Evolutionary conservation across 257 asterid genomes (phyloP).

Genomic region (Przewalskia tangutica): DNA sequence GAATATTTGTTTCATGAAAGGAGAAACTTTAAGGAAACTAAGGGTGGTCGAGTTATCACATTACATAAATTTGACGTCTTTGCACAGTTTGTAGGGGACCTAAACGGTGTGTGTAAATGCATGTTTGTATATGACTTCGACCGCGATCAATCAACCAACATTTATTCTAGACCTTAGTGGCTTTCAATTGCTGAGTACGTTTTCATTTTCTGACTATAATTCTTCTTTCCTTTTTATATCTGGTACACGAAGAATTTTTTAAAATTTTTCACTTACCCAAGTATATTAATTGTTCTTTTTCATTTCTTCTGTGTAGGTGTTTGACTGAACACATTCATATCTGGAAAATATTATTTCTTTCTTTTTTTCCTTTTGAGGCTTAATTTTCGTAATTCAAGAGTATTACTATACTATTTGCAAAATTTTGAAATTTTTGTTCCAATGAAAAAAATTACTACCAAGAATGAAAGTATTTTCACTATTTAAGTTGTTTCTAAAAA

Average conservation of each 20-base stretch:
- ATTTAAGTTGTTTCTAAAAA: no score
- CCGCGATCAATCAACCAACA: neutral
- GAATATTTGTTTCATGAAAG: slow-evolving; percentile 14
- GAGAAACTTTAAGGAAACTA: slow-evolving; percentile 15
- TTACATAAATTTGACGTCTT: slow-evolving; percentile 11
- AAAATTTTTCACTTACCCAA: no score
- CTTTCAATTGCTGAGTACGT: slow-evolving; percentile 15
- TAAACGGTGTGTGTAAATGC: slow-evolving; percentile 26
- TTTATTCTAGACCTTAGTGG: slow-evolving; percentile 6
- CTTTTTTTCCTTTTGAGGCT: no score
- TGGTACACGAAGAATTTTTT: neutral
- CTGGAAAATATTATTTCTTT: no score
- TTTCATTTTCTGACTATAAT: neutral
- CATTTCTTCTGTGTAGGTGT: no score
- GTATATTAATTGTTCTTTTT: no score
- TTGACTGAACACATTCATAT: no score
- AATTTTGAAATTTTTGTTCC: no score
- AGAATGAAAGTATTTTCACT: no score
- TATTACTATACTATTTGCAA: no score
- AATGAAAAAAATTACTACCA: no score
- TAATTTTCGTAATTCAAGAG: no score
- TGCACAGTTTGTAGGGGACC: slow-evolving; percentile 3
- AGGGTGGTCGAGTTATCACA: slow-evolving; percentile 9
- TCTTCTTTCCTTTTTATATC: neutral
- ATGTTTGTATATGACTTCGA: slow-evolving; percentile 13